Base-by-base conservation (phyloP, 2,329 filamentous ascomycete genomes). In the Neoascochyta sp. region DNA sequence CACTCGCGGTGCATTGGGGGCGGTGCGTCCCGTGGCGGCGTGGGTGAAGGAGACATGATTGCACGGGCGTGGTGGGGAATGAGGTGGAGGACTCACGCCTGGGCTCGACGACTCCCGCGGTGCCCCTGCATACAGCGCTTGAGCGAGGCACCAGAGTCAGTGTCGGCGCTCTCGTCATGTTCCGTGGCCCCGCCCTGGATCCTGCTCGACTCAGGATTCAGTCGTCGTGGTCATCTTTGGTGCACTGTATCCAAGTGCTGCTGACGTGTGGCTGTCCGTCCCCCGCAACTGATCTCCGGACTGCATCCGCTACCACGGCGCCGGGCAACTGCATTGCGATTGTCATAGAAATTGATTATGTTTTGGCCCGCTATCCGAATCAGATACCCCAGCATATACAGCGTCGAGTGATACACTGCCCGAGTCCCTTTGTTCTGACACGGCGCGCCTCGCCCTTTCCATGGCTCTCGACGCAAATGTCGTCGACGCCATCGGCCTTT, bases 261-360 rank as follows among this genome's bases (percentile, higher is more conserved):
- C n/a, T n/a, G n/a, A n/a, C n/a, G n/a, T n/a, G n/a, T n/a, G n/a
- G n/a, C n/a, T n/a, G n/a, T n/a, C n/a, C n/a, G n/a, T n/a, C n/a
- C n/a, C n/a, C n/a, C n/a, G n/a, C n/a, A n/a, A n/a, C n/a, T n/a
- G n/a, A n/a, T n/a, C n/a, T n/a, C n/a, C n/a, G n/a, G n/a, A n/a
- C 42, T 36, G 45, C 42, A 47, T 42, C 27, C 29, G 34, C 27
- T 41, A 45, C 48, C 53, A 43, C 35, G 39, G 34, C 27, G 39
- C 28, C 41, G 52, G 51, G 41, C 45, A 27, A 21, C 22, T 37
- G 22, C n/a, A n/a, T n/a, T n/a, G n/a, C n/a, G 39, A 48, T 40
- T 47, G 50, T 52, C 50, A 51, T 54, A 41, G 32, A 36, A 45
- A 46, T 46, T 49, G 44, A 34, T 34, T 51, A 47, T 56, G 37